Percentiles rank a stretch among this genome's conserved stretches.
These are phyloP conservation scores for Parasarocladium wereldwijsianum DNA, from an alignment of 2,329 filamentous ascomycete species.

Conservation along the genomic window DNA sequence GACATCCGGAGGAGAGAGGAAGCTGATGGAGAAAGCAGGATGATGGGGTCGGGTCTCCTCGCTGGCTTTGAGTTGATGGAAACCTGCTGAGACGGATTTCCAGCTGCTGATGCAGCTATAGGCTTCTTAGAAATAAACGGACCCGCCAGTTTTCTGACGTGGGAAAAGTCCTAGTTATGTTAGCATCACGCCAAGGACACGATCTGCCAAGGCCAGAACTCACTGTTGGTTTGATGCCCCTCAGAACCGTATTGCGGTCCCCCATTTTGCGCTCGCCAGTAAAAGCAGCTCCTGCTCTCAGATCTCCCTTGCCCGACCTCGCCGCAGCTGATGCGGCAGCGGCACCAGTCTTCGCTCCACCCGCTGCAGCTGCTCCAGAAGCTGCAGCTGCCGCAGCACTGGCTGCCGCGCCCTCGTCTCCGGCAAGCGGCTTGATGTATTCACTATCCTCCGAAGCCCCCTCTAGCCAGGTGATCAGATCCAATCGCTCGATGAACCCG, in stretches of 20 bases:
- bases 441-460: slow-evolving; percentile 83
- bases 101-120: slow-evolving; percentile 22
- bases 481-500: slow-evolving; percentile 79
- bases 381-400: slow-evolving; percentile 25
- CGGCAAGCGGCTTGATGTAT: slow-evolving; percentile 74
- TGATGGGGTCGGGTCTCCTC: slow-evolving; percentile 63
- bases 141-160: slow-evolving; percentile 74
- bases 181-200: too few relatives aligned
- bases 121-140: slow-evolving; percentile 56
- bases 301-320: slow-evolving; percentile 55
- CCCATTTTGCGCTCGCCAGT: slow-evolving; percentile 83
- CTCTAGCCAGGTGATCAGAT: slow-evolving; percentile 86
- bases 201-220: slow-evolving; percentile 14
- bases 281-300: slow-evolving; percentile 75
- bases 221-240: slow-evolving; percentile 81
- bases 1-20: slow-evolving; percentile 89
- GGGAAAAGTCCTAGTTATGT: slow-evolving; percentile 69
- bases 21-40: slow-evolving; percentile 88
- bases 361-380: slow-evolving; percentile 21
- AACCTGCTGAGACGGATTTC: slow-evolving; percentile 28
- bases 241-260: slow-evolving; percentile 75
- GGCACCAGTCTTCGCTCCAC: slow-evolving; percentile 15
- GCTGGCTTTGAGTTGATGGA: slow-evolving; percentile 39
- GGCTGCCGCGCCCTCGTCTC: slow-evolving; percentile 35
- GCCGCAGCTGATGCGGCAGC: slow-evolving; percentile 27